Percentiles rank a stretch among this genome's conserved stretches.
Conservation (phyloP, 139 green algal genomes). For the Yamagishiella unicocca region DNA sequence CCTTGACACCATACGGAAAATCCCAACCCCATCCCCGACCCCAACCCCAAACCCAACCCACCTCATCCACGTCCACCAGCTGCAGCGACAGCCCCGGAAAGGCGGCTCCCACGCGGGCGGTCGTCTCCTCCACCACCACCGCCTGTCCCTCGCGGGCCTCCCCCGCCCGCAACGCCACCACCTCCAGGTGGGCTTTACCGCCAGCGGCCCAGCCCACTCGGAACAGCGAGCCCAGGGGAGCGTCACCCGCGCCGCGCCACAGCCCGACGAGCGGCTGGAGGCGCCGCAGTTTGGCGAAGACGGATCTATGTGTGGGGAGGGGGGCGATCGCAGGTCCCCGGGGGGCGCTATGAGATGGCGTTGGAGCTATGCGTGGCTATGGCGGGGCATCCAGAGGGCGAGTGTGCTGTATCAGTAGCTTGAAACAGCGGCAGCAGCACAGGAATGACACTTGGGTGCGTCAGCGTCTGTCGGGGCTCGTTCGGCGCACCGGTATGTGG, state of each 20-base stretch:
- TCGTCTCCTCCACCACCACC: background rate
- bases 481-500: too few relatives aligned
- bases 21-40: background rate
- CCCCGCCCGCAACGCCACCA: constrained; percentile 3
- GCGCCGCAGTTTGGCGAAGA: constrained; percentile 23
- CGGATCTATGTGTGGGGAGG: background rate
- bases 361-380: too few relatives aligned
- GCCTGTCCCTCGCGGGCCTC: background rate
- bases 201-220: background rate
- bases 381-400: too few relatives aligned
- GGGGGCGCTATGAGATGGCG: too few relatives aligned
- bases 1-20: too few relatives aligned
- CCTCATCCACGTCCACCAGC: constrained; percentile 26
- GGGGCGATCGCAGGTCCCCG: too few relatives aligned
- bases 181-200: constrained; percentile 7
- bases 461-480: too few relatives aligned
- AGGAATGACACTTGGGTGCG: too few relatives aligned
- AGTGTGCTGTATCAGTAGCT: too few relatives aligned
- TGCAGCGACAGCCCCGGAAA: background rate
- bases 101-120: constrained; percentile 2
- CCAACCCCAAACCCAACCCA: too few relatives aligned
- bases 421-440: too few relatives aligned
- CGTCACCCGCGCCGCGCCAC: constrained; percentile 21
- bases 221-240: constrained; percentile 30
- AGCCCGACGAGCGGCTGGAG: constrained; percentile 24